Percentiles rank a stretch among this genome's conserved stretches.
Conservation (phyloP, 352 stramenopile genomes). For the Nothophytophthora sp. region DNA sequence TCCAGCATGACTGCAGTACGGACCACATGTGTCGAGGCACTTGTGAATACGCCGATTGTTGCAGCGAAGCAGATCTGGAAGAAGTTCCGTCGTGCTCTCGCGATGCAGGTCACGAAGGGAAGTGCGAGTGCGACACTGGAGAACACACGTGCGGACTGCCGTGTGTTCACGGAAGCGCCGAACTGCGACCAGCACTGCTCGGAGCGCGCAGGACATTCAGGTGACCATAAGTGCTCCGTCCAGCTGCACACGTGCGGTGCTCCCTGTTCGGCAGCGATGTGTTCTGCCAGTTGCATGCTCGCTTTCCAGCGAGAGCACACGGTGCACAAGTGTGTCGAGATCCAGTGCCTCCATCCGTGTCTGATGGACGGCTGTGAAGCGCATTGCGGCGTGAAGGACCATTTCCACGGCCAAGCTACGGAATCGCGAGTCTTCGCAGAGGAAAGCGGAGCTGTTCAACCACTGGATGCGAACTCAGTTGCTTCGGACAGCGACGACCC, state of each 20-base stretch:
- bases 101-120: constrained; percentile 45
- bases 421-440: constrained; percentile 18
- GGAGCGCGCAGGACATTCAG: constrained; percentile 27
- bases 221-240: constrained; percentile 52
- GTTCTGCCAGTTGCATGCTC: constrained; percentile 34
- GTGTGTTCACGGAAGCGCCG: constrained; percentile 29
- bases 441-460: constrained; percentile 22
- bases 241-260: constrained; percentile 50
- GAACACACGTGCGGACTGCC: constrained; percentile 52
- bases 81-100: constrained; percentile 32
- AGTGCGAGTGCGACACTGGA: constrained; percentile 53
- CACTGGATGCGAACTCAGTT: too few species aligned
- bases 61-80: neutral
- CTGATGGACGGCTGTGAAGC: constrained; percentile 46
- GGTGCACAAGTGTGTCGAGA: constrained; percentile 54
- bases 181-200: constrained; percentile 56
- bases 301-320: constrained; percentile 44
- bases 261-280: constrained; percentile 41
- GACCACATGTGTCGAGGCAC: constrained; percentile 38
- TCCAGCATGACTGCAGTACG: constrained; percentile 43
- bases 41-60: constrained; percentile 43
- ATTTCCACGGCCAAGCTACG: constrained; percentile 48
- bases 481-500: too few species aligned
- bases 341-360: constrained; percentile 50
- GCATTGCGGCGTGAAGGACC: constrained; percentile 37